These are phyloP conservation scores for Apiospora rasikravindrae DNA, from an alignment of 2,329 filamentous ascomycete species.

Conservation along the genomic window DNA sequence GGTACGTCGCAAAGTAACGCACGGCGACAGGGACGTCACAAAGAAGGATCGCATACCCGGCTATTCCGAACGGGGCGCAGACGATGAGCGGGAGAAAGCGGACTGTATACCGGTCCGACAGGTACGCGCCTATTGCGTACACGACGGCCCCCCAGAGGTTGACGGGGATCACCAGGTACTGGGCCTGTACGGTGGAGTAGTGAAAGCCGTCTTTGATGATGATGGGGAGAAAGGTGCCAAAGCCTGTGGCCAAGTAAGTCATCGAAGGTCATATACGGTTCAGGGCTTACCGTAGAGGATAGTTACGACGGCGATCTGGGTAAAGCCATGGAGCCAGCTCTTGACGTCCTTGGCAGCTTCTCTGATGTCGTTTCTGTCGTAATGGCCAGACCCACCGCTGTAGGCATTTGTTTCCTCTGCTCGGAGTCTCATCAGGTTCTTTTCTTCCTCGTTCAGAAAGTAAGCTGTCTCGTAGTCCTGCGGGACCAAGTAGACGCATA, in stretches of 20 bases:
- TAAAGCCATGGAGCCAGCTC: conserved; percentile 22
- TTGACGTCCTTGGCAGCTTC: conserved; percentile 26
- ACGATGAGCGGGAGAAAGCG: conserved; percentile 44
- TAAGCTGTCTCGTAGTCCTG: conserved; percentile 26
- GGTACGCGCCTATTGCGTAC: conserved; percentile 44
- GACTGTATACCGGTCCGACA: conserved; percentile 43
- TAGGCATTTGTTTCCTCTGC: conserved; percentile 22
- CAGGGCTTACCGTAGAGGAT: conserved; percentile 39
- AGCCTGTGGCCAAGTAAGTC: conserved; percentile 30
- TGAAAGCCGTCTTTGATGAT: conserved; percentile 47
- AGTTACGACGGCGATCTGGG: conserved; percentile 27
- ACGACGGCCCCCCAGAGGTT: conserved; percentile 46
- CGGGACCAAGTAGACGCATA: conserved; percentile 25
- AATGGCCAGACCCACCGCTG: conserved; percentile 21
- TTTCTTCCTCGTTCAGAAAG: conserved; percentile 26
- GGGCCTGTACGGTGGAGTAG: conserved; percentile 44
- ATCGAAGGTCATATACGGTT: neutral
- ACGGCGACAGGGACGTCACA: conserved; percentile 29
- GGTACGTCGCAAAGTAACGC: conserved; percentile 35
- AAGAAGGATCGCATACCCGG: conserved; percentile 35
- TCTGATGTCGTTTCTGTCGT: conserved; percentile 25
- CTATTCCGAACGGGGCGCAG: conserved; percentile 34
- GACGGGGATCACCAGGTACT: conserved; percentile 47
- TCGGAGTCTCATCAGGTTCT: conserved; percentile 25
- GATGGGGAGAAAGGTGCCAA: conserved; percentile 47